Evolutionary conservation across 2,329 filamentous ascomycete genomes (phyloP).

Genomic region (Pseudogymnoascus sp.): DNA sequence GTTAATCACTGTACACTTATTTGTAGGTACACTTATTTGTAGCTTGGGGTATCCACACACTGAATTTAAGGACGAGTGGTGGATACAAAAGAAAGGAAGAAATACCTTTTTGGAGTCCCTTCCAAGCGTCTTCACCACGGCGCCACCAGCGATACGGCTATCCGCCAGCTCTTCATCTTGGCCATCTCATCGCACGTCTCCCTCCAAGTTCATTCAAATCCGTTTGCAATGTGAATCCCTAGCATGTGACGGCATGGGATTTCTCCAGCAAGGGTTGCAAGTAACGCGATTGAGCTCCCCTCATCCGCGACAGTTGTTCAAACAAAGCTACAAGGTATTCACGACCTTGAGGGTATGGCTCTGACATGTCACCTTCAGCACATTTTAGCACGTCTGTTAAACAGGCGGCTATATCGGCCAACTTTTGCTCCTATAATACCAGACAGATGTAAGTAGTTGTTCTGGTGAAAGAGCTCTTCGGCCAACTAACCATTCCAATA

Average conservation of each 20-base stretch:
- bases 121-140: background rate
- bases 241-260: background rate
- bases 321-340: background rate
- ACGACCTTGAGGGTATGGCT: background rate
- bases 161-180: background rate
- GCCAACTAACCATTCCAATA: conserved; percentile 2
- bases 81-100: background rate
- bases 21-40: background rate
- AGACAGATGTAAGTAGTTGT: background rate
- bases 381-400: conserved; percentile 5
- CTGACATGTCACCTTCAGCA: background rate
- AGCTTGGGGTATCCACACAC: background rate
- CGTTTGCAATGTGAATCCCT: background rate
- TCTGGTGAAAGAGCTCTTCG: background rate
- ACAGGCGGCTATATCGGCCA: conserved; percentile 4
- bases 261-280: conserved; percentile 1
- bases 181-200: background rate
- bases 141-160: background rate
- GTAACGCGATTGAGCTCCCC: background rate
- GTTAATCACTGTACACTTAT: background rate
- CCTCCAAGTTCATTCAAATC: background rate
- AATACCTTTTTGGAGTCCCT: background rate
- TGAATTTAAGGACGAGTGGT: background rate
- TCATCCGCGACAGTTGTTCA: background rate
- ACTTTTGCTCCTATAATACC: background rate